Conservation (phyloP, 331 rosid species). For the Rhamnella rubrinervis region DNA sequence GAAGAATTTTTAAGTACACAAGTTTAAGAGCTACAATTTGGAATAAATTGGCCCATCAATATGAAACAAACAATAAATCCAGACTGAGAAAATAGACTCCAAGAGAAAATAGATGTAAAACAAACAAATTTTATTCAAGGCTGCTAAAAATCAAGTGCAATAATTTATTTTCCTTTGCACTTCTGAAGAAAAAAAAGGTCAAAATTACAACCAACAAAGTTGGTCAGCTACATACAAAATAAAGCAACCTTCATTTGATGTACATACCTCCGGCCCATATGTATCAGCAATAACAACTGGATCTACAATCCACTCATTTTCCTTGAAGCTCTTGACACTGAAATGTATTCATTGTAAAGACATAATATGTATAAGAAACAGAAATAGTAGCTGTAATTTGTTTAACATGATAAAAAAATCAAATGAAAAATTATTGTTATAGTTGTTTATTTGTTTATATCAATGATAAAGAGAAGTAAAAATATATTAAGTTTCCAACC, state of each 20-base stretch:
- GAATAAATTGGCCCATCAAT: background rate
- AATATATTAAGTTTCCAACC: conserved; percentile 4
- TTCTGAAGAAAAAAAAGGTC: background rate
- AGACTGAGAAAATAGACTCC: too few relatives aligned
- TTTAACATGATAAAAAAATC: background rate
- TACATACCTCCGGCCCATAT: conserved; percentile 81
- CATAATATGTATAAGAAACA: conserved; percentile 4
- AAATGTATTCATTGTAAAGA: conserved; percentile 9
- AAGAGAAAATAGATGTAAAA: too few relatives aligned
- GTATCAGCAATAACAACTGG: conserved; percentile 82
- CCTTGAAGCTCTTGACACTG: conserved; percentile 77
- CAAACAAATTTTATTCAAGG: too few relatives aligned
- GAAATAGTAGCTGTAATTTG: conserved; percentile 10
- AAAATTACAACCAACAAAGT: background rate
- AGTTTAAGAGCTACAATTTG: conserved; percentile 4
- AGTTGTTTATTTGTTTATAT: background rate
- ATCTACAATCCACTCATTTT: conserved; percentile 85
- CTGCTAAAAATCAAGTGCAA: too few relatives aligned
- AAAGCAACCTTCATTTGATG: conserved; percentile 18
- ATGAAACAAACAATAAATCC: background rate
- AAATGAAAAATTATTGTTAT: background rate
- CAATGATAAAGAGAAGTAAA: background rate
- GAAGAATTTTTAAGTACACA: conserved; percentile 14
- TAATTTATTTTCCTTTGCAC: background rate
- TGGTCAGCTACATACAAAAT: background rate